Evolutionary conservation across 2,329 filamentous ascomycete genomes (phyloP), one percentile per base, ranked within the genome.

Genomic region (Neofusicoccum umdonicola): DNA sequence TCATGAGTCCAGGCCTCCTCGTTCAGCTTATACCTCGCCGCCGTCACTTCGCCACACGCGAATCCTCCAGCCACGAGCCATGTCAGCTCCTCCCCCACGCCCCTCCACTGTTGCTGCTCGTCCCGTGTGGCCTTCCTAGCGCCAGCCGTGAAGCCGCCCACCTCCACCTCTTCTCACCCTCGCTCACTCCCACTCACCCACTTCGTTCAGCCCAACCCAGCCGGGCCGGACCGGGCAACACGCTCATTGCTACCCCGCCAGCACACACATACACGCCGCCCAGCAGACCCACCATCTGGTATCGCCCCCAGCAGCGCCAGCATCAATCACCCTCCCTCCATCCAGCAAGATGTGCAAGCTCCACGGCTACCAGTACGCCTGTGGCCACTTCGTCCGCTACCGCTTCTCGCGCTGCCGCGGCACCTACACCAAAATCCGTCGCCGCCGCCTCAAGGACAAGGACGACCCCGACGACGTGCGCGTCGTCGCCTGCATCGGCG

Each of bases 321-420:
- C 52, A n/a, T 41, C 52, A 15, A 22, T 12, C 41, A 19, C 11
- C 47, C 37, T 27, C 56, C 56, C 19, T 34, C 41, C 54, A 19
- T 4, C 3, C 27, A 37, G 11, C 15, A 34, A 34, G 8, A 80
- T 80, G 78, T 80, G 78, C 72, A 78, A 77, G 48, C 69, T 73
- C 31, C 66, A 74, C 12, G 68, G 66, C 9, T 72, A 75, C 50
- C 64, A 48, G 4, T 78, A 76, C 62, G 63, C 65, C 8, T 80
- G 78, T 68, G 66, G 68, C 0, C 77, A 79, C 66, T 65, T 65
- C 8, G 47, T 72, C 62, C 62, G 63, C 19, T 67, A 74, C 35
- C 69, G 70, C 17, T 69, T 71, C 9, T 78, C 75, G 2, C 69
- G 68, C 19, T 80, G 78, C 66, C 61, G 68, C 11, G 77, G 75